These are phyloP conservation scores for Vitis hybrid DNA, from an alignment of 177 flowering plant genomes.

Conservation along the genomic window DNA sequence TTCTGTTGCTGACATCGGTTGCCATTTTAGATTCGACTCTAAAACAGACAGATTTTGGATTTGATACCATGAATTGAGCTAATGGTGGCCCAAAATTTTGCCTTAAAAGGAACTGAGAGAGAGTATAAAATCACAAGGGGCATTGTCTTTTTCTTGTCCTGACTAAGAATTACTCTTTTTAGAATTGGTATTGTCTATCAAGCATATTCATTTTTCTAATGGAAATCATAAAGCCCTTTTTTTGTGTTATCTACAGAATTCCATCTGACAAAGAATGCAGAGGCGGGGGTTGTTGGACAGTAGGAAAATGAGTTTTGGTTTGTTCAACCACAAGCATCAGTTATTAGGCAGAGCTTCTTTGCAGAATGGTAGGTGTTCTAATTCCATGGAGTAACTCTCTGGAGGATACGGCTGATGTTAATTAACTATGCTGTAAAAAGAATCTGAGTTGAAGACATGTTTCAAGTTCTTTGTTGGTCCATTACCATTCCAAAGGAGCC, in stretches of 20 bases:
- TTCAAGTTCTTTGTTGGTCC: not conserved
- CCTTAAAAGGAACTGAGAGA: not conserved
- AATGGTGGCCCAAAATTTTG: not conserved
- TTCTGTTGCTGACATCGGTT: not conserved
- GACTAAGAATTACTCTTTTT: not conserved
- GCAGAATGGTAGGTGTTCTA: not conserved
- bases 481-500: not conserved
- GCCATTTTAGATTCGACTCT: not conserved
- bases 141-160: no score
- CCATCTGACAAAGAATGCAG: not conserved
- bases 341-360: not conserved
- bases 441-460: not conserved
- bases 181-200: not conserved
- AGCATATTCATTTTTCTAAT: not conserved
- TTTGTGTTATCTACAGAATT: not conserved
- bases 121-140: not conserved
- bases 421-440: no score
- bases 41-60: not conserved
- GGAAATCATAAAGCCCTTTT: not conserved
- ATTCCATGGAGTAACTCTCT: not conserved
- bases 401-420: no score
- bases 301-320: not conserved
- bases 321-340: not conserved
- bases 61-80: not conserved
- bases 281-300: not conserved